Conservation (phyloP, 768 basidiomycete genomes). For the Rossbeevera mucosa region DNA sequence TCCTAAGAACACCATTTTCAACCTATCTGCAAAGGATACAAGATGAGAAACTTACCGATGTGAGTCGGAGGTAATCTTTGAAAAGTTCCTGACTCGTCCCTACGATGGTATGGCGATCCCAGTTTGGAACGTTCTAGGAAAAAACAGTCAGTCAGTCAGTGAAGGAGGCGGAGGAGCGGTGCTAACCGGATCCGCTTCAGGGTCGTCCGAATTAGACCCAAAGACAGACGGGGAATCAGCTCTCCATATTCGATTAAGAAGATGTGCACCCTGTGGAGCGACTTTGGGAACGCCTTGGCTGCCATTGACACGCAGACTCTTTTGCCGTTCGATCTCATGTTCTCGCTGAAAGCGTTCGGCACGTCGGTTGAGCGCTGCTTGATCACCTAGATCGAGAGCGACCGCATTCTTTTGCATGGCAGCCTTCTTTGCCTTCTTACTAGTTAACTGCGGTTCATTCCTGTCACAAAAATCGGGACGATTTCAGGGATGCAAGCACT, state of each 20-base stretch:
- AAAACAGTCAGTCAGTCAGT: conserved; percentile 8
- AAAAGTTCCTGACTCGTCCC: conserved; percentile 86
- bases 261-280: conserved; percentile 49
- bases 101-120: conserved; percentile 95
- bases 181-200: conserved; percentile 68
- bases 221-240: conserved; percentile 48
- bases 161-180: neutral
- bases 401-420: conserved; percentile 39
- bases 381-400: conserved; percentile 56
- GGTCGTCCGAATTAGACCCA: conserved; percentile 52
- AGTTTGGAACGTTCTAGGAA: conserved; percentile 85
- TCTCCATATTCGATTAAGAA: conserved; percentile 44
- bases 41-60: conserved; percentile 54
- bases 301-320: conserved; percentile 34
- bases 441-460: conserved; percentile 40
- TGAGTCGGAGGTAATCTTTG: conserved; percentile 94
- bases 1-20: conserved; percentile 51
- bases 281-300: conserved; percentile 36
- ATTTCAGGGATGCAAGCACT: conserved; percentile 9
- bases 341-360: conserved; percentile 90
- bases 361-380: conserved; percentile 65
- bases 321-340: conserved; percentile 79
- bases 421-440: conserved; percentile 59
- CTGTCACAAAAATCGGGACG: conserved; percentile 19
- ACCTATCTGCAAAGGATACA: neutral